Conservation (phyloP, 352 stramenopile species). For the Globisporangium nodosum region DNA sequence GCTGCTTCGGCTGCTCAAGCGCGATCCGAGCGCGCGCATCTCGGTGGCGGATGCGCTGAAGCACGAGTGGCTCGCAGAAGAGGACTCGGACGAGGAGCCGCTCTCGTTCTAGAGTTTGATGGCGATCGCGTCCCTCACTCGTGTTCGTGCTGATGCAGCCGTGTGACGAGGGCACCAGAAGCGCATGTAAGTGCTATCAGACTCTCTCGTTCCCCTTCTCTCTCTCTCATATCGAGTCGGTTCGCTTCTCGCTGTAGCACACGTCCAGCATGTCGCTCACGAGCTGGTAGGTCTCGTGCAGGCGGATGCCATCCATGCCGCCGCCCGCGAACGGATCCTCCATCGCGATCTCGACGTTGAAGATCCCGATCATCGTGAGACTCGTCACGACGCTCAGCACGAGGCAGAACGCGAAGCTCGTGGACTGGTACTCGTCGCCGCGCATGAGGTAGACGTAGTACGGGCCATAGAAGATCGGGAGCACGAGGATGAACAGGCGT, state of each 20-base stretch:
- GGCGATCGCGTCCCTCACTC: no score
- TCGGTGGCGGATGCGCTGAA: conserved; percentile 38
- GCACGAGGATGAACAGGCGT: conserved; percentile 77
- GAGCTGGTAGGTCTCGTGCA: conserved; percentile 47
- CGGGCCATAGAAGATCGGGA: conserved; percentile 80
- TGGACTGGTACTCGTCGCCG: conserved; percentile 41
- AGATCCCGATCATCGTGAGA: conserved; percentile 83
- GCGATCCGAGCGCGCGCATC: conserved; percentile 47
- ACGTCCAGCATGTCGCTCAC: conserved; percentile 52
- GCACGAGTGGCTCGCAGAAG: conserved; percentile 53
- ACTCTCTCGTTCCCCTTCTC: background rate
- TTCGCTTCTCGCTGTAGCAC: conserved; percentile 22
- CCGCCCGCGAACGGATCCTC: conserved; percentile 74
- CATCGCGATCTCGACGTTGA: conserved; percentile 82
- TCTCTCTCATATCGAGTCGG: background rate
- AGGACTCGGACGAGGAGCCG: conserved; percentile 46
- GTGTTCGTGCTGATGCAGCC: background rate
- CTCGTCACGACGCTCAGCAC: conserved; percentile 71
- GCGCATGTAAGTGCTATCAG: background rate
- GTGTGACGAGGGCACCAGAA: background rate
- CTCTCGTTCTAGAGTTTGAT: conserved; percentile 53
- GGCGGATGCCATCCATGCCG: conserved; percentile 61
- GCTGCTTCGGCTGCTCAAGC: conserved; percentile 42
- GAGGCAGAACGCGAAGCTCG: conserved; percentile 77
- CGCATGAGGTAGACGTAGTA: conserved; percentile 83